Conservation (phyloP, 108 stramenopile genomes). For the Cyclotella choctawhatcheeana region DNA sequence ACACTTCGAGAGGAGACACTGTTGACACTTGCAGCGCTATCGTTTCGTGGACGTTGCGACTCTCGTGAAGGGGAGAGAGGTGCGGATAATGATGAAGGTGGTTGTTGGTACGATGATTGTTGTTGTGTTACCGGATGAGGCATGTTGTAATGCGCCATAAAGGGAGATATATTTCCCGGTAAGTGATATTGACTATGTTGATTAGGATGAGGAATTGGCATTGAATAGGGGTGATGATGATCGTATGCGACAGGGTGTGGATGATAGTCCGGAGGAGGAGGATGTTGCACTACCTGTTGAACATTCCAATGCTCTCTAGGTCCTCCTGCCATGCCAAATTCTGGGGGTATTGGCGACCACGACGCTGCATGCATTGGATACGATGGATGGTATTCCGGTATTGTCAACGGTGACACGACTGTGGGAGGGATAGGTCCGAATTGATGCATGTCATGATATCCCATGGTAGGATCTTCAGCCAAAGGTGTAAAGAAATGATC, state of each 20-base stretch:
- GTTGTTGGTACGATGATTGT: not conserved
- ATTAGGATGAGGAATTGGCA: slow-evolving; percentile 5
- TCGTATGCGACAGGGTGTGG: slow-evolving; percentile 1
- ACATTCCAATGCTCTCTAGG: slow-evolving; percentile 7
- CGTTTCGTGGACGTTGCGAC: slow-evolving; percentile 21
- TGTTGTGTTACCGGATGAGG: not conserved
- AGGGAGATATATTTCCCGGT: slow-evolving; percentile 27
- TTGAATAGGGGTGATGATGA: slow-evolving; percentile 14
- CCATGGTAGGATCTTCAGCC: not conserved
- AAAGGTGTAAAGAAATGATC: slow-evolving; percentile 9
- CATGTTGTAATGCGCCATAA: slow-evolving; percentile 16
- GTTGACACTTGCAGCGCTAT: slow-evolving; percentile 25
- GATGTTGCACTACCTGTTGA: not conserved
- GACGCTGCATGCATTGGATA: slow-evolving; percentile 8
- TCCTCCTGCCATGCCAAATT: slow-evolving; percentile 4
- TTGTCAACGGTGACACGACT: slow-evolving; percentile 33
- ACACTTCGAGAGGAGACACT: slow-evolving; percentile 2
- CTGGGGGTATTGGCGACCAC: slow-evolving; percentile 23
- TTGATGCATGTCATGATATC: not conserved
- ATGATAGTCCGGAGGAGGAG: slow-evolving; percentile 1
- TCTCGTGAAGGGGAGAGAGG: not conserved
- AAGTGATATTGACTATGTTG: slow-evolving; percentile 11
- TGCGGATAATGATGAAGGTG: slow-evolving; percentile 1
- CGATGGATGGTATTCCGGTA: slow-evolving; percentile 16
- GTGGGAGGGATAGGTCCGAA: slow-evolving; percentile 2